Evolutionary conservation across 345 rosid genomes (phyloP), one percentile per base, ranked within the genome.

Genomic region (Garcia nutans): DNA sequence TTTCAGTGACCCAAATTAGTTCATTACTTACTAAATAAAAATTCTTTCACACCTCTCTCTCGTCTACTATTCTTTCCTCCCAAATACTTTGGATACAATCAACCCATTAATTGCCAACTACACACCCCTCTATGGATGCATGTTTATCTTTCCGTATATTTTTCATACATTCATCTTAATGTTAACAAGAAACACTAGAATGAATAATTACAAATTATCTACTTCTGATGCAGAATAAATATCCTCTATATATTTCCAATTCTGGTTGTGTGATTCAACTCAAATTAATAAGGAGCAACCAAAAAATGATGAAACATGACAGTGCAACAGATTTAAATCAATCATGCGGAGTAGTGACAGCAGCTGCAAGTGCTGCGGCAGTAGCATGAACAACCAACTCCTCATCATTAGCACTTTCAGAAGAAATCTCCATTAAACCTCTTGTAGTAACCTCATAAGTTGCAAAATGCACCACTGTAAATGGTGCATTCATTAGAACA

Each of bases 261-360:
- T 24, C 13, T n/a, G 16, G 17, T 9, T 23, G 16, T 17, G 2
- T 52, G 22, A 54, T 54, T 54, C 6, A 66, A 11, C 52, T n/a
- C 7, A 10, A 44, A 66, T 11, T 2, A 2, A 17, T 54, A 54
- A 54, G 56, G 1, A 16, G 56, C 56, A 52, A 12, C 4, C 17
- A 52, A 52, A 16, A 52, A 12, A 12, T 4, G 13, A 52, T 47
- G 3, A 58, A 82, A 96, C 99, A 98, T 96, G 99, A 83, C 99
- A 96, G 74, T 96, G 99, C 91, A 96, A 86, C 84, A 92, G 98
- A 65, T 84, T 96, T 96, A 31, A 93, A 97, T 52, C 92, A 97
- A 61, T 96, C 98, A 17, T 92, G 90, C 3, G 94, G 99, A 6
- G 96, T 91, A 0, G 98, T 93, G 5, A 90, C 70, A 12, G 87